Conservation (phyloP, 805 yeast species). For the Sporopachydermia lactativora region DNA sequence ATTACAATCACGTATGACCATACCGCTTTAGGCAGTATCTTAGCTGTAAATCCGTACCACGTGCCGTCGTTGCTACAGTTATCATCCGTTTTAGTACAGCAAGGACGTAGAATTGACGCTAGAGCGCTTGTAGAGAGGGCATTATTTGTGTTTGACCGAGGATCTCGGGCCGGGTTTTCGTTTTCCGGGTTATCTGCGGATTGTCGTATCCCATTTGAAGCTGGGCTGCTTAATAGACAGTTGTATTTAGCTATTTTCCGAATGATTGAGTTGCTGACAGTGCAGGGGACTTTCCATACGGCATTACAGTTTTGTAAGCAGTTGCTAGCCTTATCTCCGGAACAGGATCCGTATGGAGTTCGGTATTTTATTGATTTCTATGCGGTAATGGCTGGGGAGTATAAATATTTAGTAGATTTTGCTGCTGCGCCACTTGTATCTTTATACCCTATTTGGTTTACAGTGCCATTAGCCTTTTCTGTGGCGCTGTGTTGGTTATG, state of each 20-base stretch:
- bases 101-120: conserved; percentile 58
- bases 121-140: conserved; percentile 68
- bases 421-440: conserved; percentile 40
- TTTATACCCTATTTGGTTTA: conserved; percentile 51
- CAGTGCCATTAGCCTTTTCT: conserved; percentile 61
- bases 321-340: conserved; percentile 54
- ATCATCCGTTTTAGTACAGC: conserved; percentile 57
- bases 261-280: conserved; percentile 54
- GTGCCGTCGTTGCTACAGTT: conserved; percentile 68
- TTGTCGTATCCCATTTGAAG: conserved; percentile 62
- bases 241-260: conserved; percentile 63
- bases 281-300: conserved; percentile 63
- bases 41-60: conserved; percentile 50
- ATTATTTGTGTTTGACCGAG: conserved; percentile 66
- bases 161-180: conserved; percentile 44
- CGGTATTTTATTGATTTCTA: conserved; percentile 73
- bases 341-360: conserved; percentile 76
- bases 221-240: conserved; percentile 53
- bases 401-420: conserved; percentile 43
- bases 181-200: conserved; percentile 33
- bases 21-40: conserved; percentile 15
- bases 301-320: conserved; percentile 67
- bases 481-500: conserved; percentile 47
- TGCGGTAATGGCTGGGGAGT: conserved; percentile 52
- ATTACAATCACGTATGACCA: conserved; percentile 7